A percentile compares a stretch with the other conserved stretches of the same genome.
phyloP scores from a whole-genome alignment of 225 moss, liverwort and hornwort genomes.

The Polytrichum commune region DNA sequence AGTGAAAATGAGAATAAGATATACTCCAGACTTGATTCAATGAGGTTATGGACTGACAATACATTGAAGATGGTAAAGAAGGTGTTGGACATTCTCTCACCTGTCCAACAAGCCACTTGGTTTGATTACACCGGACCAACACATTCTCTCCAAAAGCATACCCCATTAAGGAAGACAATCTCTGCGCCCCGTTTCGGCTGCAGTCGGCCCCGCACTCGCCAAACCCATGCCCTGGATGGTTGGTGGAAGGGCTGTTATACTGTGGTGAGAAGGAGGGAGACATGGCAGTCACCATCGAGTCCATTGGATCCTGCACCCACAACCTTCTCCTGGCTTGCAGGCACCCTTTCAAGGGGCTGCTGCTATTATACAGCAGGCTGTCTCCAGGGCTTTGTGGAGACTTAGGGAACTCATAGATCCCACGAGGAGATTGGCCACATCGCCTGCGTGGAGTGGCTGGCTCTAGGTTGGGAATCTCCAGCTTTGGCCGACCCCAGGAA shows the following conservation, averaged over 20 bases:
- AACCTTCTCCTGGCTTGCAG: slow-evolving; percentile 13
- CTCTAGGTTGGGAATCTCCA: slow-evolving; percentile 44
- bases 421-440: slow-evolving; percentile 46
- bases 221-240: slow-evolving; percentile 39
- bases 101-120: slow-evolving; percentile 59
- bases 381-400: slow-evolving; percentile 49
- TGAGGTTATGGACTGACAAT: no score
- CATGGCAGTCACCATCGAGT: slow-evolving; percentile 20
- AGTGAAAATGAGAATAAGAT: no score
- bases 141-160: slow-evolving; percentile 37
- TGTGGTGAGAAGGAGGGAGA: slow-evolving; percentile 14
- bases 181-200: background rate
- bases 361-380: slow-evolving; percentile 9
- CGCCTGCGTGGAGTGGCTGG: slow-evolving; percentile 36
- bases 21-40: no score
- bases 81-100: slow-evolving; percentile 11
- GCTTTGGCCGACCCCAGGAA: slow-evolving; percentile 37
- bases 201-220: slow-evolving; percentile 23
- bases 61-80: background rate
- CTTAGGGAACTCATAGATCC: slow-evolving; percentile 49
- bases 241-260: slow-evolving; percentile 29
- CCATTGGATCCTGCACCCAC: slow-evolving; percentile 33
- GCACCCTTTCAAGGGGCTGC: slow-evolving; percentile 24
- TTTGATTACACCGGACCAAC: slow-evolving; percentile 54
- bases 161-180: background rate